phyloP scores from a whole-genome alignment of 176 grass and related monocot species.

The Chrysopogon serrulatus region DNA sequence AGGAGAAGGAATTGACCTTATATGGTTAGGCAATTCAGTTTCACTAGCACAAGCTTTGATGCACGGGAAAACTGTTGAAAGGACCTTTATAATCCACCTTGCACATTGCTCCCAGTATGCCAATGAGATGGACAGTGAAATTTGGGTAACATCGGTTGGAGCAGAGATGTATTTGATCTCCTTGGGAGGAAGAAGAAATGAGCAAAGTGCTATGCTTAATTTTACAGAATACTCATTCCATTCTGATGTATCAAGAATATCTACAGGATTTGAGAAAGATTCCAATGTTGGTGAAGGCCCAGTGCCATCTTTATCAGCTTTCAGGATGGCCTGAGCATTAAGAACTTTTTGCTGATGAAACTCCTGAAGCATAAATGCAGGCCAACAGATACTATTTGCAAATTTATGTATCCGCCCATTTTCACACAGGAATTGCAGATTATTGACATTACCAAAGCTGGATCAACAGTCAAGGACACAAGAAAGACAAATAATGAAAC shows the following conservation, averaged over 20 bases:
- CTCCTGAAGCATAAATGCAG: conserved; percentile 87
- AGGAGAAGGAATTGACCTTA: conserved; percentile 51
- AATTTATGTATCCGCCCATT: conserved; percentile 96
- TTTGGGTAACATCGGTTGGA: conserved; percentile 47
- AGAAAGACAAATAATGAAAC: conserved; percentile 3
- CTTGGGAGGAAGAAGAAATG: conserved; percentile 83
- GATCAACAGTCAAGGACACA: conserved; percentile 65
- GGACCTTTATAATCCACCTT: conserved; percentile 92
- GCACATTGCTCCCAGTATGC: conserved; percentile 94
- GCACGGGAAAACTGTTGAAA: conserved; percentile 88
- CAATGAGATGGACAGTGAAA: conserved; percentile 64
- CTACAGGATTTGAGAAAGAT: conserved; percentile 37
- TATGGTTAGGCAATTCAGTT: conserved; percentile 72
- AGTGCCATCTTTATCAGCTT: conserved; percentile 18
- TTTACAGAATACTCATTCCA: conserved; percentile 85
- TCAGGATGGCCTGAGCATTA: conserved; percentile 24
- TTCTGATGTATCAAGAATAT: conserved; percentile 61
- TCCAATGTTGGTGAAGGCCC: conserved; percentile 20
- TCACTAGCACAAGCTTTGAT: conserved; percentile 89
- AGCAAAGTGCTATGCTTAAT: conserved; percentile 80
- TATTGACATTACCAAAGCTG: conserved; percentile 93
- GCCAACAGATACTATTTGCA: conserved; percentile 96
- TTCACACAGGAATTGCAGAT: conserved; percentile 97
- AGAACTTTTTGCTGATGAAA: conserved; percentile 47
- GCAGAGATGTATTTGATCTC: conserved; percentile 56